Conservation (phyloP, 2,329 filamentous ascomycete genomes). For the Beauveria sp. region DNA sequence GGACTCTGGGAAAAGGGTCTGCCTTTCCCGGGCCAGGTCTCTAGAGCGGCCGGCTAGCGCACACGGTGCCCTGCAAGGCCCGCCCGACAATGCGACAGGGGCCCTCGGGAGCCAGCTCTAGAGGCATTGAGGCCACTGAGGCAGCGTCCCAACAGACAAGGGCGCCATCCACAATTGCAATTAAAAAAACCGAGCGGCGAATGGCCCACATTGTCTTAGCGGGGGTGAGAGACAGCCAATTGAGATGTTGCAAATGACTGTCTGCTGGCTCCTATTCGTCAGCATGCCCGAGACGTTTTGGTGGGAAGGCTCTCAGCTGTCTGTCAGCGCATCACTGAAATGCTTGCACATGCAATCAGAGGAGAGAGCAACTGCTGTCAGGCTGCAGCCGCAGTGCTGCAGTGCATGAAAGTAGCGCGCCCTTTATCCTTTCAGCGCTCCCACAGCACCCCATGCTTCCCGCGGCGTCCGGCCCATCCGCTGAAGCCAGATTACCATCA, state of each 20-base stretch:
- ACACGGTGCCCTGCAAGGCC: neutral
- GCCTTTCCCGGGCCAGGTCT: slow-evolving; percentile 8
- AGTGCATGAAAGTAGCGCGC: neutral
- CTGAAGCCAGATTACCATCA: neutral
- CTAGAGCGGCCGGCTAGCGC: neutral
- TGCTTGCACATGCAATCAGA: neutral
- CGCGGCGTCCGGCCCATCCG: neutral
- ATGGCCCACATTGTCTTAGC: slow-evolving; percentile 1
- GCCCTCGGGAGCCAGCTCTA: neutral
- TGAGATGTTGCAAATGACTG: neutral
- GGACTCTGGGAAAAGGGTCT: slow-evolving; percentile 8
- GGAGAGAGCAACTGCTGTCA: neutral
- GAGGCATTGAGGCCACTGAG: neutral
- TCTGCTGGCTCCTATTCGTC: slow-evolving; percentile 3
- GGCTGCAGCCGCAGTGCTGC: neutral
- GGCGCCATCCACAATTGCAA: slow-evolving; percentile 3
- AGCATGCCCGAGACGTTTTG: neutral
- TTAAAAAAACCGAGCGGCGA: neutral
- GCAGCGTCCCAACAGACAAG: neutral
- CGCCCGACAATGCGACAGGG: neutral
- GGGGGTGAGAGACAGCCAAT: neutral
- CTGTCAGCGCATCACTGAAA: too few species aligned
- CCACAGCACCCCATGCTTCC: neutral
- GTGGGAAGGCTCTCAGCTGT: neutral
- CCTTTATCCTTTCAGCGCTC: neutral